Conservation (phyloP, 805 yeast genomes). For the Yueomyces sp. region DNA sequence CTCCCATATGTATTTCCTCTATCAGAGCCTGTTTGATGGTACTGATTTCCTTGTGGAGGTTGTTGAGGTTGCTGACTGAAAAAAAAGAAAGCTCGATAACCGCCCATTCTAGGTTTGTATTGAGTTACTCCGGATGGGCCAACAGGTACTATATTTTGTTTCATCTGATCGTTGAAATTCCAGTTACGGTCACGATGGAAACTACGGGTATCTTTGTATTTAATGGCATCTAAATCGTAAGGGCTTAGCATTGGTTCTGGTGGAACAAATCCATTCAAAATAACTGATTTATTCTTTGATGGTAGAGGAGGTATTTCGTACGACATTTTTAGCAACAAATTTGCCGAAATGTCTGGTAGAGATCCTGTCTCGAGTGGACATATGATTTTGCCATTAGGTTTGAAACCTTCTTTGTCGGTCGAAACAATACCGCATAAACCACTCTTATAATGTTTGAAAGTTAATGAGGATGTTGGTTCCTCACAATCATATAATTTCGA, state of each 20-base stretch:
- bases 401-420: conserved; percentile 23
- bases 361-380: conserved; percentile 26
- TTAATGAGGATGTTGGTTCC: conserved; percentile 14
- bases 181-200: conserved; percentile 14
- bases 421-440: conserved; percentile 47
- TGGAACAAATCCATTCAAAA: conserved; percentile 65
- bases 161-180: conserved; percentile 24
- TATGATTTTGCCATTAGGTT: conserved; percentile 17
- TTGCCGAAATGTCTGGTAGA: conserved; percentile 29
- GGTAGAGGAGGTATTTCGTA: conserved; percentile 39
- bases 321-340: conserved; percentile 30
- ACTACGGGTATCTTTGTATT: conserved; percentile 30
- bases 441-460: conserved; percentile 36
- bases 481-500: conserved; percentile 21
- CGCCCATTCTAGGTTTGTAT: conserved; percentile 37
- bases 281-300: conserved; percentile 56
- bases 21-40: conserved; percentile 1
- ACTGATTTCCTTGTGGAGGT: conserved; percentile 1
- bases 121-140: conserved; percentile 37
- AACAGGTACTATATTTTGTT: conserved; percentile 28
- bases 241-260: conserved; percentile 46
- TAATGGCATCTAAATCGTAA: conserved; percentile 53
- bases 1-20: neutral
- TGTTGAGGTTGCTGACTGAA: conserved; percentile 13
- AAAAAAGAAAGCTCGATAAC: conserved; percentile 33